A percentile compares a stretch with the other conserved stretches of the same genome.
Evolutionary conservation across 2,329 filamentous ascomycete genomes (phyloP).

Genomic region (Fusarium palustre): DNA sequence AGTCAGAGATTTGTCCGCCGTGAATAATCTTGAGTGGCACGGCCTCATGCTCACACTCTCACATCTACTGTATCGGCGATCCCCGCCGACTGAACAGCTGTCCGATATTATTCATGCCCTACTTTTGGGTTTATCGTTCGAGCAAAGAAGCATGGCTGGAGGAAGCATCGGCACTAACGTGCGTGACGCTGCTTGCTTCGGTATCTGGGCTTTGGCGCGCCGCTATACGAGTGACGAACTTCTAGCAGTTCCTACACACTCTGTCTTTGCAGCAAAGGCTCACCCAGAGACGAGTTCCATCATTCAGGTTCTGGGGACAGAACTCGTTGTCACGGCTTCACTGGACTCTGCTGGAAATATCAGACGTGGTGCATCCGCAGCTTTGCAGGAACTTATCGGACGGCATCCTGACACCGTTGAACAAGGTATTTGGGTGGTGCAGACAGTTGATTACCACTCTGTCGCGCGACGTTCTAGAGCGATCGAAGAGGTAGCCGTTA

Average conservation of each 20-base stretch:
- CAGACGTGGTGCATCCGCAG: slow-evolving; percentile 89
- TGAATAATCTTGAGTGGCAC: slow-evolving; percentile 90
- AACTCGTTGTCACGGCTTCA: slow-evolving; percentile 84
- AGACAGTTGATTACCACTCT: slow-evolving; percentile 91
- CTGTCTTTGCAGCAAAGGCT: slow-evolving; percentile 57
- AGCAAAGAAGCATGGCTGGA: slow-evolving; percentile 88
- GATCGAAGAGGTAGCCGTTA: slow-evolving; percentile 79
- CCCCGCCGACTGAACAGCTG: slow-evolving; percentile 77
- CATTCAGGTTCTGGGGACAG: slow-evolving; percentile 81
- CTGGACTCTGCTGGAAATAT: slow-evolving; percentile 95
- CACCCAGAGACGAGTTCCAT: slow-evolving; percentile 60
- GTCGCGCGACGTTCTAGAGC: slow-evolving; percentile 89
- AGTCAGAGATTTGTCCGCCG: slow-evolving; percentile 74
- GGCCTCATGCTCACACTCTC: slow-evolving; percentile 88
- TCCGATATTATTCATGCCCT: slow-evolving; percentile 81
- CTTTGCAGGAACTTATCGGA: slow-evolving; percentile 92
- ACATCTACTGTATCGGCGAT: slow-evolving; percentile 86
- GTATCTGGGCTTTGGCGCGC: slow-evolving; percentile 90
- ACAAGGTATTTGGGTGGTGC: slow-evolving; percentile 86
- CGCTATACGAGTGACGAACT: slow-evolving; percentile 87
- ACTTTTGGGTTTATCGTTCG: slow-evolving; percentile 84
- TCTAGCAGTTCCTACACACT: slow-evolving; percentile 66
- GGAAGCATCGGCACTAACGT: slow-evolving; percentile 89
- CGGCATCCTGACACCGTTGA: slow-evolving; percentile 87
- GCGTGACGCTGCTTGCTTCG: slow-evolving; percentile 94